phyloP scores from a whole-genome alignment of 331 rosid species.

The Pyrus hybrid region DNA sequence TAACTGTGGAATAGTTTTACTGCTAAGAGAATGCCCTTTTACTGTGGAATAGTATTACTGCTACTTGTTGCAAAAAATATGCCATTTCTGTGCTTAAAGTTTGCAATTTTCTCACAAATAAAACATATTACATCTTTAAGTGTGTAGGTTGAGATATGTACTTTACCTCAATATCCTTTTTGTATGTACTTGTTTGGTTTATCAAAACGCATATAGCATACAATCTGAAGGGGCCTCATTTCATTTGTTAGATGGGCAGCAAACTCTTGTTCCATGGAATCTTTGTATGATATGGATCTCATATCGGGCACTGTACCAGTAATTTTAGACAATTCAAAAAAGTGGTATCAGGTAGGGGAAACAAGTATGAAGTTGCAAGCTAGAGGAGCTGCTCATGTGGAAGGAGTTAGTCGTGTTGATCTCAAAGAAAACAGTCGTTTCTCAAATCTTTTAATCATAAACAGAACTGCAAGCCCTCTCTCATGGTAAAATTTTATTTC shows the following conservation, averaged over 20 bases:
- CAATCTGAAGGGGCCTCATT: conserved; percentile 17
- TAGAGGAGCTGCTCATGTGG: conserved; percentile 66
- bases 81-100: not conserved
- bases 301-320: conserved; percentile 71
- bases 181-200: not conserved
- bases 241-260: conserved; percentile 52
- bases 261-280: conserved; percentile 80
- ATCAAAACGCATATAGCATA: not conserved
- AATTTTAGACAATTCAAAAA: conserved; percentile 77
- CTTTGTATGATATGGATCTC: conserved; percentile 67
- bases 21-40: no score
- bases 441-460: conserved; percentile 64
- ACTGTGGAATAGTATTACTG: no score
- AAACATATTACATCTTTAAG: not conserved
- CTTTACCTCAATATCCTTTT: not conserved
- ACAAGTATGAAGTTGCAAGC: conserved; percentile 78
- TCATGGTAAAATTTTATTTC: conserved; percentile 44
- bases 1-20: not conserved
- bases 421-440: conserved; percentile 53
- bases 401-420: conserved; percentile 43
- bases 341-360: conserved; percentile 62
- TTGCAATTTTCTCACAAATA: not conserved
- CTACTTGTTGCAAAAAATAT: not conserved
- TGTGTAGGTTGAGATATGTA: not conserved
- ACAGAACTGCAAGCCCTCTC: conserved; percentile 93